These are phyloP conservation scores for Amanita polypyramis DNA, from an alignment of 768 basidiomycete species.

Conservation along the genomic window DNA sequence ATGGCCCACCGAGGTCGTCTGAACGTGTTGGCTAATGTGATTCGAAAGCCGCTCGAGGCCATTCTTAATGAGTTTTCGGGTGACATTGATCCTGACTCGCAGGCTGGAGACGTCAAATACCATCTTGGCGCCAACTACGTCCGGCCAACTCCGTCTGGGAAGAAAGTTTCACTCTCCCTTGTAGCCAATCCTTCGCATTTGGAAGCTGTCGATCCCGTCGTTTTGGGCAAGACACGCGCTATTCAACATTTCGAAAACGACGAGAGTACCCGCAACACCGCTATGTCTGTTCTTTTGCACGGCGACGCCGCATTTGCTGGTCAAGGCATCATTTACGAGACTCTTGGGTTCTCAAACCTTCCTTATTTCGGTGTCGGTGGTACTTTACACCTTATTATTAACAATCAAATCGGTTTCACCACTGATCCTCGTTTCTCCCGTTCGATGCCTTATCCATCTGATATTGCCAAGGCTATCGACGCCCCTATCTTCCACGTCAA, in stretches of 20 bases:
- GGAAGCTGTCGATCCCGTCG: constrained; percentile 95
- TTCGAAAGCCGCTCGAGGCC: constrained; percentile 95
- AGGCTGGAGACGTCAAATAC: constrained; percentile 98
- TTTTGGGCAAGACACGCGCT: constrained; percentile 97
- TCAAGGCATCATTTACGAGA: constrained; percentile 98
- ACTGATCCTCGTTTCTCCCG: constrained; percentile 97
- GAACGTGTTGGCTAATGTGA: constrained; percentile 96
- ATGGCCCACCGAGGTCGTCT: constrained; percentile 99
- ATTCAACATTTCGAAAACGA: constrained; percentile 93
- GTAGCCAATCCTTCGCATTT: constrained; percentile 98
- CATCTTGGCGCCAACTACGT: constrained; percentile 99
- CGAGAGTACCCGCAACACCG: constrained; percentile 66
- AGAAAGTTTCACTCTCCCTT: constrained; percentile 93
- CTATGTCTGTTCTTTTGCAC: constrained; percentile 93
- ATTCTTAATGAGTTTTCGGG: constrained; percentile 96
- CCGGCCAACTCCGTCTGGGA: constrained; percentile 94
- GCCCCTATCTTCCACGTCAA: constrained; percentile 99
- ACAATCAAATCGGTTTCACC: constrained; percentile 99
- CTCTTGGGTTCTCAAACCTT: constrained; percentile 95
- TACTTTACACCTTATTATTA: constrained; percentile 96
- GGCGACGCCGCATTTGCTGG: constrained; percentile 99
- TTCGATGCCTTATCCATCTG: constrained; percentile 95
- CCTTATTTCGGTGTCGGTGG: constrained; percentile 96
- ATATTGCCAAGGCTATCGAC: constrained; percentile 97
- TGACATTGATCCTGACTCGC: constrained; percentile 57